Evolutionary conservation across 805 yeast species (phyloP).

Genomic region (Blastobotrys muscicola): DNA sequence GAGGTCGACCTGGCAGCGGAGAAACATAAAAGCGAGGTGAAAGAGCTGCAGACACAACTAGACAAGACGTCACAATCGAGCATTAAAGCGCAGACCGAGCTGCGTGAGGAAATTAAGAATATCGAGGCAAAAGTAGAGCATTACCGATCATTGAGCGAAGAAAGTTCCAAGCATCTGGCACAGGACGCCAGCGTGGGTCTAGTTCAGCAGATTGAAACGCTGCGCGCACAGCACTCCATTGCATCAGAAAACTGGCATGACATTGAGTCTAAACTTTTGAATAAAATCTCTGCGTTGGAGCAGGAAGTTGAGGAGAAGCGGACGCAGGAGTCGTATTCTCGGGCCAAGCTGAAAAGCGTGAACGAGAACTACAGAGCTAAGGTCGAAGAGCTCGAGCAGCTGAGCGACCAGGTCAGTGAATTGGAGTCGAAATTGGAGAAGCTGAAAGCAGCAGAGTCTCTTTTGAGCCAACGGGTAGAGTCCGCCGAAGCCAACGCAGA

Average conservation of each 20-base stretch:
- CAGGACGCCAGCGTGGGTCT: slow-evolving; percentile 8
- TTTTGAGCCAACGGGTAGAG: neutral
- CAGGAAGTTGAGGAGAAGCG: slow-evolving; percentile 14
- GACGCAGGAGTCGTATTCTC: slow-evolving; percentile 12
- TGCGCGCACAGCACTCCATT: slow-evolving; percentile 63
- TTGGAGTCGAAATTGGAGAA: neutral
- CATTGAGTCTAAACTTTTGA: slow-evolving; percentile 57
- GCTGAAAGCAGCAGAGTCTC: neutral
- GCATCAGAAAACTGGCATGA: slow-evolving; percentile 78
- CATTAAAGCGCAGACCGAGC: slow-evolving; percentile 18
- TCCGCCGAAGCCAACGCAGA: slow-evolving; percentile 3
- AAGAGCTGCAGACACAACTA: slow-evolving; percentile 18
- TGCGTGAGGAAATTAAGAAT: slow-evolving; percentile 28
- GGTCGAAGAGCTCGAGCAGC: slow-evolving; percentile 4
- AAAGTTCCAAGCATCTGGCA: slow-evolving; percentile 7
- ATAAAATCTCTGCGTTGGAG: slow-evolving; percentile 32
- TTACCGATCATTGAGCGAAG: slow-evolving; percentile 54
- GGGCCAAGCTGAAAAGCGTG: slow-evolving; percentile 12
- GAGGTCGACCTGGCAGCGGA: slow-evolving; percentile 28
- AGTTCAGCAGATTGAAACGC: slow-evolving; percentile 38
- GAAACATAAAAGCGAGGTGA: slow-evolving; percentile 18
- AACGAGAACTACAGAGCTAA: neutral
- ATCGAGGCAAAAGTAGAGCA: slow-evolving; percentile 65
- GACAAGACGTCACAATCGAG: slow-evolving; percentile 16
- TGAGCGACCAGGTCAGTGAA: neutral